Evolutionary conservation across 306 rosid genomes (phyloP).

Genomic region (Carpinus viminea): DNA sequence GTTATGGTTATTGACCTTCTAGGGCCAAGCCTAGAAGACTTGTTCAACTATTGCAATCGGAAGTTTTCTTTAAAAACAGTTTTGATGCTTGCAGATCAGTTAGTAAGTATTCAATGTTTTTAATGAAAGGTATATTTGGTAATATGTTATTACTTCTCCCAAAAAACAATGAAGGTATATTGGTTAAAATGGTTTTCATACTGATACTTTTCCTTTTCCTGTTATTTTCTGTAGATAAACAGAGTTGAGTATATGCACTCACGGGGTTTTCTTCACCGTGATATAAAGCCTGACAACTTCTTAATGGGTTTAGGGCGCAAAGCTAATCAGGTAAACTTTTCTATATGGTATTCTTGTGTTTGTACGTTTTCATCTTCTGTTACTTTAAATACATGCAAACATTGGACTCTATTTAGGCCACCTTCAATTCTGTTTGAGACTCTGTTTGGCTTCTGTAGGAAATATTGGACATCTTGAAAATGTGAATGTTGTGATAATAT

Average conservation of each 20-base stretch:
- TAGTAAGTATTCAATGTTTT: slow-evolving; percentile 50
- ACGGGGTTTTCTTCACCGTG: slow-evolving; percentile 97
- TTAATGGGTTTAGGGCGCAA: slow-evolving; percentile 98
- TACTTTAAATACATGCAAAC: slow-evolving; percentile 3
- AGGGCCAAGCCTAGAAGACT: slow-evolving; percentile 96
- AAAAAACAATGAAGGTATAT: slow-evolving; percentile 11
- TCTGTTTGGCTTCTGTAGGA: neutral
- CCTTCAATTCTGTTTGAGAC: neutral
- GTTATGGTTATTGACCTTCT: slow-evolving; percentile 97
- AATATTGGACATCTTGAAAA: neutral
- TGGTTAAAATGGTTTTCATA: slow-evolving; percentile 12
- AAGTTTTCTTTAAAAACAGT: slow-evolving; percentile 89
- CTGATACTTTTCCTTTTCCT: slow-evolving; percentile 28
- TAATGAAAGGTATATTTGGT: neutral
- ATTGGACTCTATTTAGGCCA: neutral
- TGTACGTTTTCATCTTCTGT: slow-evolving; percentile 7
- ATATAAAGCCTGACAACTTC: slow-evolving; percentile 98
- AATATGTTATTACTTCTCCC: slow-evolving; percentile 14
- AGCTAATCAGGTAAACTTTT: slow-evolving; percentile 83
- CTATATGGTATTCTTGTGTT: slow-evolving; percentile 13
- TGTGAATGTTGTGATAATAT: neutral
- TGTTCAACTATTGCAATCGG: slow-evolving; percentile 88
- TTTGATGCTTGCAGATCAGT: slow-evolving; percentile 98
- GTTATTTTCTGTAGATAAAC: slow-evolving; percentile 56
- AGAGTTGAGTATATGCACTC: slow-evolving; percentile 99